phyloP scores from a whole-genome alignment of 2,329 filamentous ascomycete species.

The Ophiostoma australiae region DNA sequence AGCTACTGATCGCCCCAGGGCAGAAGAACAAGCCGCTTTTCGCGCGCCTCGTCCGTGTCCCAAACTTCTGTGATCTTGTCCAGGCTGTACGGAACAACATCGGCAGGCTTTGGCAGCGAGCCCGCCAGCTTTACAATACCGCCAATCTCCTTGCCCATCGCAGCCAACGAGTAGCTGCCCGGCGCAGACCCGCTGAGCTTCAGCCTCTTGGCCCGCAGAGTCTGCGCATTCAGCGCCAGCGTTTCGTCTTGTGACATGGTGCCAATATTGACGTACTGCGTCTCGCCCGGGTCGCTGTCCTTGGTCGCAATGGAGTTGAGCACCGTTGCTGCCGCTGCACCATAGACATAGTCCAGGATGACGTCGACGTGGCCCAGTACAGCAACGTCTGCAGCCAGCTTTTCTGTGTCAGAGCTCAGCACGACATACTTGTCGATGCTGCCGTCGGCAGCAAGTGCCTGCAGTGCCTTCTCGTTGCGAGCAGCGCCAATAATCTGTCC shows the following conservation, averaged over 20 bases:
- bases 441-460: constrained; percentile 25
- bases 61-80: constrained; percentile 20
- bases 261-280: constrained; percentile 53
- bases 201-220: constrained; percentile 47
- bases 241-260: constrained; percentile 38
- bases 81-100: constrained; percentile 23
- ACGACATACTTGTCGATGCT: constrained; percentile 46
- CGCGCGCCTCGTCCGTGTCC: constrained; percentile 24
- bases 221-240: constrained; percentile 39
- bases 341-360: constrained; percentile 55
- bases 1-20: constrained; percentile 12
- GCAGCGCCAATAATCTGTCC: constrained; percentile 48
- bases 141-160: constrained; percentile 33
- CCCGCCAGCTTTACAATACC: constrained; percentile 21
- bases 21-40: constrained; percentile 25
- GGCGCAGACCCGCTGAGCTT: constrained; percentile 45
- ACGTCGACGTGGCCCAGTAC: constrained; percentile 46
- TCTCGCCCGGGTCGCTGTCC: constrained; percentile 30
- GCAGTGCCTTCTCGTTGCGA: constrained; percentile 42
- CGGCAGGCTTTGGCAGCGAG: constrained; percentile 17
- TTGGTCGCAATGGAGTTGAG: constrained; percentile 43
- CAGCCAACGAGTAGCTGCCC: constrained; percentile 39
- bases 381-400: constrained; percentile 43
- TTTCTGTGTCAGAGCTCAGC: constrained; percentile 37
- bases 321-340: constrained; percentile 42